phyloP scores from a whole-genome alignment of 495 filamentous ascomycete species.

The Aspergillus sparsus region DNA sequence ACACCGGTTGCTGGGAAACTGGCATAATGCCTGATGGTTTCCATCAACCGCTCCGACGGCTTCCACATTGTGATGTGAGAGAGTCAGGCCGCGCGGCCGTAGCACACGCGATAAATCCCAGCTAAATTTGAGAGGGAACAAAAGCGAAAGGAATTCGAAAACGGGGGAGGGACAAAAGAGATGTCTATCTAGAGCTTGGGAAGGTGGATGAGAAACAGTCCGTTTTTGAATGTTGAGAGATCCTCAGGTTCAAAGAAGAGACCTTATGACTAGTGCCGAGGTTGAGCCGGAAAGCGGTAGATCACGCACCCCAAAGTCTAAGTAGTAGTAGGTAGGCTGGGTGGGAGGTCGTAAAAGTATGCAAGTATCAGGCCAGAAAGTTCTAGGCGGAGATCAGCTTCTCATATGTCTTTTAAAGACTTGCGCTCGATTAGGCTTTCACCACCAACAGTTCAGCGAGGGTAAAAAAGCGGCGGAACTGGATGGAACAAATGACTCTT shows the following conservation, averaged over 20 bases:
- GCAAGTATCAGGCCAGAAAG: background rate
- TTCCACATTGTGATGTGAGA: slow-evolving; percentile 73
- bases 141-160: background rate
- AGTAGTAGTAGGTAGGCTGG: background rate
- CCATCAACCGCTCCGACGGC: slow-evolving; percentile 85
- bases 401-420: background rate
- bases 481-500: slow-evolving; percentile 16
- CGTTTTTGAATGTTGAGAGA: background rate
- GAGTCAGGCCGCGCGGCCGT: slow-evolving; percentile 35
- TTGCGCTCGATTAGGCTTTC: background rate
- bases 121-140: background rate
- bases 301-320: background rate
- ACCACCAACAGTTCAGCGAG: background rate
- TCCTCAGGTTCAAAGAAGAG: slow-evolving; percentile 8
- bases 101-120: slow-evolving; percentile 16
- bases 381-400: background rate
- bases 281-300: slow-evolving; percentile 10
- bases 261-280: slow-evolving; percentile 17
- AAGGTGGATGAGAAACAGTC: slow-evolving; percentile 1
- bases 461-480: slow-evolving; percentile 1
- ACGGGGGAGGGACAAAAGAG: background rate
- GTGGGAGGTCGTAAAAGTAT: background rate
- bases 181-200: background rate
- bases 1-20: slow-evolving; percentile 96
- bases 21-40: slow-evolving; percentile 98